Evolutionary conservation across 202 grass and related monocot genomes (phyloP), one percentile per base, ranked within the genome.

Genomic region (Musa balbisiana): DNA sequence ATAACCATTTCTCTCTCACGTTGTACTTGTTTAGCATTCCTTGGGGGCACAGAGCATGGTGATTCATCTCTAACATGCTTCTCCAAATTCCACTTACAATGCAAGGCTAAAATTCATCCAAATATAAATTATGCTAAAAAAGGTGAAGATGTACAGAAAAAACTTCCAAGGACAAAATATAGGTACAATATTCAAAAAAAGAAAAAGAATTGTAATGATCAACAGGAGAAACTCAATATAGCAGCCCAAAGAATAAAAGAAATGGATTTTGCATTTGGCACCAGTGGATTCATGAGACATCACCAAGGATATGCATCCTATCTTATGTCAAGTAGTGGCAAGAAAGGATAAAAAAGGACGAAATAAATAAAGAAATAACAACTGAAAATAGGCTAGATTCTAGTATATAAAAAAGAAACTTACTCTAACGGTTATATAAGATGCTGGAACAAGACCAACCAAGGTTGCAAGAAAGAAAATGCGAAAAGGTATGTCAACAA

Each of bases 401-500:
- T 50, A 9, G 15, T 69, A 69, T 2, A 20, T 69, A 22, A 69
- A 20, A 20, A 19, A 69, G 62, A 72, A 72, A 77, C 76, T 89
- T 86, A 92, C 94, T 68, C 85, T 94, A 52, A 93, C 94, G 83
- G 94, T 98, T 67, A 98, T 98, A 78, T 94, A 98, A 73, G 94
- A 93, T 49, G 94, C 94, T 64, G 94, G 94, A 72, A 94, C 84
- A 69, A 98, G 81, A 66, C 94, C 94, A 29, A 94, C 62, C 73
- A 98, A 82, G 73, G 94, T 98, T 24, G 94, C 94, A 82, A 88
- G 71, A 79, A 98, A 93, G 85, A 98, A 98, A 94, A 89, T 85
- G 83, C 89, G 88, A 83, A 98, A 98, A 74, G 94, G 94, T 82
- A 98, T 92, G 72, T 98, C 91, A 71, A 98, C 91, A 84, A 98